Evolutionary conservation across 2,329 filamentous ascomycete species (phyloP).

Genomic region (Alternaria sp.): DNA sequence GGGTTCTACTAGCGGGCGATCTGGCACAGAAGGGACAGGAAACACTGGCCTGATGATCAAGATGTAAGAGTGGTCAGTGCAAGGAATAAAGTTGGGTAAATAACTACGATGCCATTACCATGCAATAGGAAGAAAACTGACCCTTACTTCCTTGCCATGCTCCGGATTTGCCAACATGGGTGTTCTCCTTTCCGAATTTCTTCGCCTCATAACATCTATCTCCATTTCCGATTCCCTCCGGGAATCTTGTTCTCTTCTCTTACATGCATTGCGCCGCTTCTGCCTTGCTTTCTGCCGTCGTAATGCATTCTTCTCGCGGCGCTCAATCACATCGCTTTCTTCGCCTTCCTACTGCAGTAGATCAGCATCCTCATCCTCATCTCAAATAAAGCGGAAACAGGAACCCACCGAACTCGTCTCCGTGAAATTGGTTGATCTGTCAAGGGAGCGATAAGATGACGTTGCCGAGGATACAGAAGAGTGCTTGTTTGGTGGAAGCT

Average conservation of each 20-base stretch:
- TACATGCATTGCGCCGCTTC: neutral
- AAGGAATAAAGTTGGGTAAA: neutral
- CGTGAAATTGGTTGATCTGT: neutral
- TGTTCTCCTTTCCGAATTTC: neutral
- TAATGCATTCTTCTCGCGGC: constrained; percentile 7
- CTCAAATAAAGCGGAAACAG: neutral
- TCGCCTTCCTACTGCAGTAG: constrained; percentile 7
- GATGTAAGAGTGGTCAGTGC: constrained; percentile 29
- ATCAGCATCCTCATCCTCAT: neutral
- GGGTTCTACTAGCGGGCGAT: constrained; percentile 34
- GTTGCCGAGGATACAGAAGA: neutral
- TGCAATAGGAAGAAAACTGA: neutral
- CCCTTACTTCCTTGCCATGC: neutral
- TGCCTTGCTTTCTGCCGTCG: constrained; percentile 1
- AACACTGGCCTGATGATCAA: constrained; percentile 41
- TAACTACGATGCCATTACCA: neutral
- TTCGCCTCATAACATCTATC: neutral
- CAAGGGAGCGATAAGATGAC: neutral
- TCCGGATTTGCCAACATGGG: neutral
- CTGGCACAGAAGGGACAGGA: constrained; percentile 42
- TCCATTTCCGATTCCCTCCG: neutral
- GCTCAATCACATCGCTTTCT: constrained; percentile 11
- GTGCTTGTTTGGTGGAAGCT: neutral
- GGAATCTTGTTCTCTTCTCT: neutral
- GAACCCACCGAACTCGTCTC: neutral